Base-by-base conservation (phyloP, 116 monocot species). In the Phalaenopsis hybrid region DNA sequence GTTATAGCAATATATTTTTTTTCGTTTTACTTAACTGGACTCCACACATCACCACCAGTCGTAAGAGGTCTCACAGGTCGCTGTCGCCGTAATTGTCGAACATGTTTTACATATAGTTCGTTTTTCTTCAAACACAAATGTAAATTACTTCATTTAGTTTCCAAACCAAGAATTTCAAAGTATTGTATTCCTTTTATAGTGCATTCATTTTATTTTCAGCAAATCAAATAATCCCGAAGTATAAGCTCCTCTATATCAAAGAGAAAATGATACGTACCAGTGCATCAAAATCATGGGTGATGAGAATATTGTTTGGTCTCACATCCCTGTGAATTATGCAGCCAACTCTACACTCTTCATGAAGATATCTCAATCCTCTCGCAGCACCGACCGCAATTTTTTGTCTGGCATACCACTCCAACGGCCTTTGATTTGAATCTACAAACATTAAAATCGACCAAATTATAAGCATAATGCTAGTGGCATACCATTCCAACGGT, bases 331-430 rank as follows among this genome's bases (percentile, higher is more conserved):
- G 94, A 57, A 94, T 81, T 18, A 87, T 85, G 77, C 89, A 91
- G 20, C 94, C 94, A 45, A 94, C 88, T 76, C 94, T 90, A 80
- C 94, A 94, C 74, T 94, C 94, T 55, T 94, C 94, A 28, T 94
- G 94, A 46, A 94, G 90, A 75, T 94, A 94, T 25, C 94, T 82
- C 65, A 94, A 72, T 4, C 94, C 94, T 85, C 94, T 86, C 6
- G 94, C 94, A 46, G 84, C 86, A 16, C 94, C 94, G 0, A 88
- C 58, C 33, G 94, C 94, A 41, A 91, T 87, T 77, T 85, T 91
- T 17, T 88, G 48, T 59, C 94, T 82, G 21, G 89, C 87, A 31
- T 49, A 73, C 91, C 91, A 91, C 37, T 94, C 91, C 73, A 94
- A 43, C 18, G 85, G 85, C 75, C 76, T 25, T 74, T 81, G 84